Conservation (phyloP, 306 rosid species). For the Hippophae tibetana region DNA sequence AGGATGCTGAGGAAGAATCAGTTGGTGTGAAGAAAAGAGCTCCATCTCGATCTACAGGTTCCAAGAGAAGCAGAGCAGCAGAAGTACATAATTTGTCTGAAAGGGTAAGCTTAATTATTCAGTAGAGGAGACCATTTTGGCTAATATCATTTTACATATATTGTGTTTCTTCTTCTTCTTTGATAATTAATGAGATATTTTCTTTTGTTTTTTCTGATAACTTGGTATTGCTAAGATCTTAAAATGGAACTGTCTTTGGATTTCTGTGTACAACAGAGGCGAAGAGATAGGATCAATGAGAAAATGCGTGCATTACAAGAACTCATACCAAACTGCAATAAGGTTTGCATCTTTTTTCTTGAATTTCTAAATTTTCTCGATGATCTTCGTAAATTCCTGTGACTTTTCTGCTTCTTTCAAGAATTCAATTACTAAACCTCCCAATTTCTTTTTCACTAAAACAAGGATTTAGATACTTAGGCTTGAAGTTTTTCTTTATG, state of each 20-base stretch:
- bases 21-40: constrained; percentile 37
- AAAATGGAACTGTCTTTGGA: constrained; percentile 11
- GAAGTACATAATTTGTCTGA: constrained; percentile 89
- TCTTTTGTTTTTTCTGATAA: constrained; percentile 10
- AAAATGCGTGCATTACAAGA: constrained; percentile 89
- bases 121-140: background rate
- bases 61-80: constrained; percentile 74
- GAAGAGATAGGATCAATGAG: constrained; percentile 82
- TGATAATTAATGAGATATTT: background rate
- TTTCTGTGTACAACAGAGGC: constrained; percentile 41
- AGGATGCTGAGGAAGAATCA: constrained; percentile 74
- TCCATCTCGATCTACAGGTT: constrained; percentile 39
- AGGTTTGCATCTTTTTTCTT: constrained; percentile 35
- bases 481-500: constrained; percentile 11
- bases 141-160: too few species aligned
- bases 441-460: constrained; percentile 7
- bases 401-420: background rate
- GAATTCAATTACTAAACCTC: background rate
- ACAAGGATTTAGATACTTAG: constrained; percentile 8
- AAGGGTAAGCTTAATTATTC: constrained; percentile 52
- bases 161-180: too few species aligned
- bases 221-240: constrained; percentile 14
- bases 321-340: constrained; percentile 87
- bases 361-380: constrained; percentile 1
- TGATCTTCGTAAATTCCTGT: too few species aligned